Conservation (phyloP, 2,329 filamentous ascomycete species). For the Ophiostoma angusticollis region DNA sequence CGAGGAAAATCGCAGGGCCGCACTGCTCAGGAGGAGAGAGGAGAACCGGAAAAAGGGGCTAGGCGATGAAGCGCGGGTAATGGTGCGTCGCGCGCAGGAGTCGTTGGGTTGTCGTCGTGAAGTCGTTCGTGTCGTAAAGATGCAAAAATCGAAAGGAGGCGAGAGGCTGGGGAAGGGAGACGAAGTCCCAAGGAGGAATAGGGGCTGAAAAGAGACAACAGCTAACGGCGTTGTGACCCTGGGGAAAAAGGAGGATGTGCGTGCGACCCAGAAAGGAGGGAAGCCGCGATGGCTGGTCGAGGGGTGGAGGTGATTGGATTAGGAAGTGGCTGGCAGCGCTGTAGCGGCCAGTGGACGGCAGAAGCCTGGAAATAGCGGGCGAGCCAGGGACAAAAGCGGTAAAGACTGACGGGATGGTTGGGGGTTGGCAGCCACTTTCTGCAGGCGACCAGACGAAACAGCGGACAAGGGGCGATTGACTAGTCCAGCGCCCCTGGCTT, state of each 20-base stretch:
- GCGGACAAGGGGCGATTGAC: conserved; percentile 1
- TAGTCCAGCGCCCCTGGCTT: too few species aligned
- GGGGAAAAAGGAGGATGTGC: conserved; percentile 7
- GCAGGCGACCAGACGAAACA: neutral
- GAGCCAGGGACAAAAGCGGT: neutral
- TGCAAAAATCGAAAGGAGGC: conserved; percentile 1
- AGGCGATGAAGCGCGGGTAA: too few species aligned
- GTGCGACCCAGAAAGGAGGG: neutral
- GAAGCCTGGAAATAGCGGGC: neutral
- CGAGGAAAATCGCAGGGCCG: too few species aligned
- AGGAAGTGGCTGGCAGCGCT: conserved; percentile 1
- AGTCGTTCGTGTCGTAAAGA: conserved; percentile 3
- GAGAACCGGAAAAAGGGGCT: neutral
- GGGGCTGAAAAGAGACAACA: conserved; percentile 2
- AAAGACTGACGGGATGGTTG: neutral
- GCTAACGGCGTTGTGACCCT: too few species aligned
- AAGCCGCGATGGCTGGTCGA: conserved; percentile 1
- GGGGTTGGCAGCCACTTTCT: too few species aligned
- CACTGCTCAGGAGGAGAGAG: too few species aligned
- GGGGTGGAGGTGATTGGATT: conserved; percentile 1
- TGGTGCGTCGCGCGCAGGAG: too few species aligned
- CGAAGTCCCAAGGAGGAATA: conserved; percentile 7
- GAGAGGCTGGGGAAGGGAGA: conserved; percentile 7
- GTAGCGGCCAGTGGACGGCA: too few species aligned
- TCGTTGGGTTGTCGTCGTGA: neutral